Evolutionary conservation across 805 yeast genomes (phyloP).

Genomic region (Cyberlindnera xylosilytica): DNA sequence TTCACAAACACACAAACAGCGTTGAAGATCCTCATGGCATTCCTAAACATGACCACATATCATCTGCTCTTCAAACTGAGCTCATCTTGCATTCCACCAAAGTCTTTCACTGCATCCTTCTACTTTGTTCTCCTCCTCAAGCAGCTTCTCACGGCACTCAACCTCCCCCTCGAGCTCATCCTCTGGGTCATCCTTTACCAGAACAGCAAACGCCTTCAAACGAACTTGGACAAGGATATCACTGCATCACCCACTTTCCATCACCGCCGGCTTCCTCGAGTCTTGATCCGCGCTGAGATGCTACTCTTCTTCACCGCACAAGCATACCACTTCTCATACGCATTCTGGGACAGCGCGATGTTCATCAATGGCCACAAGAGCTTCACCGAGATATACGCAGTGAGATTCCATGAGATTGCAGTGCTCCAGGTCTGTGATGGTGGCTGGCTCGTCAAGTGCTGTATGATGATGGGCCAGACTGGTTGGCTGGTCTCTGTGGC

Average conservation of each 20-base stretch:
- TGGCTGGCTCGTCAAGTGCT: background rate
- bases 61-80: background rate
- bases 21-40: background rate
- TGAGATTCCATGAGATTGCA: background rate
- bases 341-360: conserved; percentile 3
- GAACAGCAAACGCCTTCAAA: background rate
- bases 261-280: background rate
- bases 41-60: background rate
- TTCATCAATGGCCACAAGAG: conserved; percentile 3
- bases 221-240: background rate
- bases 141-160: background rate
- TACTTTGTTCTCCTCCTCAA: background rate
- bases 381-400: background rate
- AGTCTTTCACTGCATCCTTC: background rate
- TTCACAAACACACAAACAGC: background rate
- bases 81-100: background rate
- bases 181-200: background rate
- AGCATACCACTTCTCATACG: background rate
- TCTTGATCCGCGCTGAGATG: background rate
- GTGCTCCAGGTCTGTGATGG: conserved; percentile 1
- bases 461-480: background rate
- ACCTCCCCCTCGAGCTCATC: background rate
- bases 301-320: background rate
- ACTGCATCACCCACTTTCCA: background rate
- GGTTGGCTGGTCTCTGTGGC: background rate